Evolutionary conservation across 805 yeast species (phyloP).

Genomic region (Komagataella pseudopastoris): DNA sequence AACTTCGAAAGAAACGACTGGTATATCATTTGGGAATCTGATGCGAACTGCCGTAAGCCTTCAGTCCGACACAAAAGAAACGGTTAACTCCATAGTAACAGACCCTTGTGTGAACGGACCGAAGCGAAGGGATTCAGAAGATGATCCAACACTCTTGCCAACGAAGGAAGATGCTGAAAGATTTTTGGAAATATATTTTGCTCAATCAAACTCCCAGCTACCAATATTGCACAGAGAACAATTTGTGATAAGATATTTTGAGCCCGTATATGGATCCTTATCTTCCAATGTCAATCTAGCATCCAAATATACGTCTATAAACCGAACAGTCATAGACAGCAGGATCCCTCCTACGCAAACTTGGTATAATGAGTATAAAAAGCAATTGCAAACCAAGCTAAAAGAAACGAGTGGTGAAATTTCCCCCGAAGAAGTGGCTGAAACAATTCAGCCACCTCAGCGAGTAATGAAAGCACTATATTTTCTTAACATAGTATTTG

Average conservation of each 20-base stretch:
- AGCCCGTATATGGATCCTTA: constrained; percentile 69
- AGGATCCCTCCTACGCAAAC: constrained; percentile 20
- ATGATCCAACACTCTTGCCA: constrained; percentile 42
- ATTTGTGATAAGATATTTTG: constrained; percentile 51
- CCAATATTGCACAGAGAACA: constrained; percentile 78
- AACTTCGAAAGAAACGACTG: constrained; percentile 36
- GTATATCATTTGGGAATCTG: constrained; percentile 63
- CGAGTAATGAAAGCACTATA: constrained; percentile 41
- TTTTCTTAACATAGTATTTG: constrained; percentile 66
- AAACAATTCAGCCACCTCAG: constrained; percentile 28
- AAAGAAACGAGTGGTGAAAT: constrained; percentile 6
- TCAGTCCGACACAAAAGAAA: constrained; percentile 9
- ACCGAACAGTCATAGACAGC: constrained; percentile 16
- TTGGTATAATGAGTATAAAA: constrained; percentile 32
- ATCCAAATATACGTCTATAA: constrained; percentile 36
- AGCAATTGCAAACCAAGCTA: constrained; percentile 15
- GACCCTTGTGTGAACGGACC: constrained; percentile 2
- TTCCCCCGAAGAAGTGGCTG: constrained; percentile 21
- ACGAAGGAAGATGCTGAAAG: constrained; percentile 58
- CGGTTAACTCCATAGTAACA: background rate
- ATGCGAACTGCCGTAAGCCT: constrained; percentile 69
- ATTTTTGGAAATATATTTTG: constrained; percentile 52
- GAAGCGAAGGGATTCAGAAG: constrained; percentile 5
- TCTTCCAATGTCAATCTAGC: constrained; percentile 42
- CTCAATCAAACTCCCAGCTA: constrained; percentile 70